phyloP scores from a whole-genome alignment of 441 rosid genomes.

The Metrosideros polymorpha region DNA sequence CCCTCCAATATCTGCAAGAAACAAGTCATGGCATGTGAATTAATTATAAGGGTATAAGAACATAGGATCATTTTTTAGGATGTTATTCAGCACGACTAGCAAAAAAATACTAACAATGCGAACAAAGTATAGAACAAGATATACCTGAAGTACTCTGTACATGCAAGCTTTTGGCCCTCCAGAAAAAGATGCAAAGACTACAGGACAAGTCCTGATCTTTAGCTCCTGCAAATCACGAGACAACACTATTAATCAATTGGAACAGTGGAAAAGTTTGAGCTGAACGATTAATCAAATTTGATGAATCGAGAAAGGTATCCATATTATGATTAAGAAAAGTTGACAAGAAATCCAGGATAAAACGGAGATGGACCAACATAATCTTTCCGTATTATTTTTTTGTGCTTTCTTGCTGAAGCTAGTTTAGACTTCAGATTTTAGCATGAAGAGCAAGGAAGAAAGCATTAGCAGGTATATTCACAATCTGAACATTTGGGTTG shows the following conservation, averaged over 20 bases:
- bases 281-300: background rate
- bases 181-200: conserved; percentile 79
- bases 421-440: background rate
- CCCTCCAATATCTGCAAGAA: conserved; percentile 70
- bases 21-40: background rate
- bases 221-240: conserved; percentile 42
- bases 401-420: background rate
- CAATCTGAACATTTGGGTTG: background rate
- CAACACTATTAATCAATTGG: conserved; percentile 1
- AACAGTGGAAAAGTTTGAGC: background rate
- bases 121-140: background rate
- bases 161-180: conserved; percentile 91
- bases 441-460: background rate
- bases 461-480: background rate
- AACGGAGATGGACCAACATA: background rate
- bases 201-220: conserved; percentile 58
- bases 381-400: background rate
- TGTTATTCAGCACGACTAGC: background rate
- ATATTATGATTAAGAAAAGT: background rate
- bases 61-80: background rate
- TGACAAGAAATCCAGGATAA: background rate
- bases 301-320: background rate
- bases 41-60: background rate
- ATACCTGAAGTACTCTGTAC: conserved; percentile 91
- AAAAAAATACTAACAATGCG: background rate